Evolutionary conservation across 1,284 basidiomycete genomes (phyloP), one percentile per base, ranked within the genome.

Genomic region (Malassezia nana): DNA sequence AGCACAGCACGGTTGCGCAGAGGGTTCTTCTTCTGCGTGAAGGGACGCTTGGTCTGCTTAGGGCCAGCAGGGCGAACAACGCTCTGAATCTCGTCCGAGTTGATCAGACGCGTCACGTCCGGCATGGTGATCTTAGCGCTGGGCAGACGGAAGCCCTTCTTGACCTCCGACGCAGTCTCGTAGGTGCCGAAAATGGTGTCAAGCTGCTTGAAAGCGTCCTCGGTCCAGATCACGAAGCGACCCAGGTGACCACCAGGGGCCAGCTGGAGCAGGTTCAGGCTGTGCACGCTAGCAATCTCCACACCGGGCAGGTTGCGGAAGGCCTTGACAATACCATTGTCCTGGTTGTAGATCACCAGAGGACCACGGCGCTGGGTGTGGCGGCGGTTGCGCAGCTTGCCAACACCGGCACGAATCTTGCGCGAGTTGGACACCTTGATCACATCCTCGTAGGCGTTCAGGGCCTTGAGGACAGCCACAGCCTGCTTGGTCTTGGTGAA

Each of bases 21-120:
- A 55, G 92, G 90, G 82, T 96, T 96, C 87, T 96, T 96, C 86
- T 91, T 91, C 81, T 96, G 92, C 64, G 89, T 90, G 87, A 89
- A 94, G 64, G 91, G 90, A 75, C 90, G 85, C 77, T 87, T 89
- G 78, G 85, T 85, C 60, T 79, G 74, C 77, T 86, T 84, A 60
- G 83, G 78, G 65, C 84, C 84, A 60, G 87, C 69, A 85, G 87
- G 85, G 74, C 91, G 88, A 68, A 95, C 83, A 72, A 95, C 86
- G 52, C 89, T 86, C 66, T 74, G 70, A 63, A 75, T 71, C 65
- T 75, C 73, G 55, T 70, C 70, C 45, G 71, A 74, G 85, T 98
- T 96, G 83, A 98, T 99, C 76, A 98, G 80, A 68, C 92, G 87
- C 66, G 92, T 94, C 62, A 98, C 85, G 72, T 96, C 92, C 55